A percentile compares a stretch with the other conserved stretches of the same genome.
Evolutionary conservation across 176 grass and related monocot genomes (phyloP).

Genomic region (Saccharum officinarum): DNA sequence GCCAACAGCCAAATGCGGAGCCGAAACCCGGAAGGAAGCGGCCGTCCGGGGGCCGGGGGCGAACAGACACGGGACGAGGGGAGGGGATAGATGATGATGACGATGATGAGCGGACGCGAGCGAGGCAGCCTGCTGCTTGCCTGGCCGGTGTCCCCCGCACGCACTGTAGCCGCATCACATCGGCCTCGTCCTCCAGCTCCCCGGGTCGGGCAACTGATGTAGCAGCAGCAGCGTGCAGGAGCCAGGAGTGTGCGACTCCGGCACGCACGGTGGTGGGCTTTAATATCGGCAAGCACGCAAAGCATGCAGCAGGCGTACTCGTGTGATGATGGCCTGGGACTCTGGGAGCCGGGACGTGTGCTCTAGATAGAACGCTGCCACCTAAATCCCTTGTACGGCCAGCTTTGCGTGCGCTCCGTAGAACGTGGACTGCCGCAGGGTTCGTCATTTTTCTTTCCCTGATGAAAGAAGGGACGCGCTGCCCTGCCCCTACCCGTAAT

Average conservation of each 20-base stretch:
- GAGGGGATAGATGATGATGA: not conserved
- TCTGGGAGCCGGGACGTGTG: no score
- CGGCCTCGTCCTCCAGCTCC: conserved; percentile 3
- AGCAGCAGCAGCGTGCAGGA: not conserved
- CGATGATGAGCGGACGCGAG: not conserved
- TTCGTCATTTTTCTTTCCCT: not conserved
- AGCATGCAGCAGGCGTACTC: not conserved
- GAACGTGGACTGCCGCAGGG: not conserved
- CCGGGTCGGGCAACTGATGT: not conserved
- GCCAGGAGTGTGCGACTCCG: not conserved
- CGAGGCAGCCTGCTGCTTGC: not conserved
- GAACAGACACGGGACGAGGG: not conserved
- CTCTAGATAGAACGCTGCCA: not conserved
- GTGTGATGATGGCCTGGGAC: not conserved
- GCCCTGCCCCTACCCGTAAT: not conserved
- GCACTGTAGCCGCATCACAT: conserved; percentile 40
- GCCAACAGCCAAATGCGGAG: not conserved
- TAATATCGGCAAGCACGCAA: conserved; percentile 29
- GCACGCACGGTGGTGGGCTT: conserved; percentile 5
- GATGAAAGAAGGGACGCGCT: no score
- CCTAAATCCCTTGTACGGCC: conserved; percentile 22
- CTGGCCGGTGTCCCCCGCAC: not conserved
- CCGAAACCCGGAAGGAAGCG: not conserved
- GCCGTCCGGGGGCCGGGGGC: not conserved
- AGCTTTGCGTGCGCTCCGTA: conserved; percentile 3